Evolutionary conservation across 345 rosid genomes (phyloP), one percentile per base, ranked within the genome.

Genomic region (Populus deltoides): DNA sequence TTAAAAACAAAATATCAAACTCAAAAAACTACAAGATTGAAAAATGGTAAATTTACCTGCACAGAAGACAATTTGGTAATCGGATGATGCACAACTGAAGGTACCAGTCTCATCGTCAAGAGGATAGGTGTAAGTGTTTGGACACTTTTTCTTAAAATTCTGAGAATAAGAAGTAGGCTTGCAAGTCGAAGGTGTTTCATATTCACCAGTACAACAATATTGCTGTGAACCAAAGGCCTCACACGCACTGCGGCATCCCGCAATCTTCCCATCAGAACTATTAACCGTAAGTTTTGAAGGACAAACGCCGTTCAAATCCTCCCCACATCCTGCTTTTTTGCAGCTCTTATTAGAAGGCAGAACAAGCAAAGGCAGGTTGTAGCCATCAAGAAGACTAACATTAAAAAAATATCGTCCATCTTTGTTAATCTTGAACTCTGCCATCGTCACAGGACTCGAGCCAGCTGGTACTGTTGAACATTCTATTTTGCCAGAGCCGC

Each of bases 191-290:
- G 97, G 97, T 5, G 93, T 85, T 2, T 79, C 81, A 33, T 65
- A 84, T 62, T 82, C 91, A 41, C 97, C 99, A 81, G 82, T 90
- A 72, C 99, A 96, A 61, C 98, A 95, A 76, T 92, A 93, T 70
- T 90, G 90, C 70, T 94, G 92, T 77, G 87, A 75, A 53, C 78
- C 47, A 53, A 93, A 95, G 13, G 98, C 97, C 27, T 86, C 96
- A 43, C 99, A 93, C n/a, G 99, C 97, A 87, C 98, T 93, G 84
- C 83, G 90, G 71, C 99, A 95, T 1, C 94, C 99, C 72, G 86
- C 89, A 8, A 86, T 81, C 0, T 39, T 81, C 0, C 90, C 92
- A 51, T 75, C 87, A 0, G 17, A 77, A 59, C 86, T 86, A 38
- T 79, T 81, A 39, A 93, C 97, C 74, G 80, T 89, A 1, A 95